Evolutionary conservation across 2,329 filamentous ascomycete species (phyloP).

Genomic region (Trichothecium roseum): DNA sequence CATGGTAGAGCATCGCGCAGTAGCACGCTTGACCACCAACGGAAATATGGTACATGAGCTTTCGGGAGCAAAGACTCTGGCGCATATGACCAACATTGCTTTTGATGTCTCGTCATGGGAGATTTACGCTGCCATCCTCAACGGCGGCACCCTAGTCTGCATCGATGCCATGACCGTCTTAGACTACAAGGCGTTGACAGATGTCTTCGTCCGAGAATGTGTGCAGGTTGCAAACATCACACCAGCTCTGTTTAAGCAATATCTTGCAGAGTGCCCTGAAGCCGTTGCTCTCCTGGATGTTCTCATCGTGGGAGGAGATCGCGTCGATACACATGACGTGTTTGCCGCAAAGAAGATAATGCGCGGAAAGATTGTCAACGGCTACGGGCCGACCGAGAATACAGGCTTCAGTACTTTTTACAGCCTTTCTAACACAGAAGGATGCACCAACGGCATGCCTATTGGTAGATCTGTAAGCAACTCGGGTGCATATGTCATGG

Average conservation of each 20-base stretch:
- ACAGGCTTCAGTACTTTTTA: conserved; percentile 8
- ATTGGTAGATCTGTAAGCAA: conserved; percentile 11
- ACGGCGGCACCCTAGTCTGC: conserved; percentile 7
- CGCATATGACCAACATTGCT: conserved; percentile 5
- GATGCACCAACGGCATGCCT: conserved; percentile 8
- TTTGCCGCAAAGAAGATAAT: conserved; percentile 2
- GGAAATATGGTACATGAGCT: not conserved
- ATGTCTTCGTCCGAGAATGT: conserved; percentile 6
- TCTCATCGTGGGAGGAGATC: conserved; percentile 11
- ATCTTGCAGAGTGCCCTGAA: conserved; percentile 6
- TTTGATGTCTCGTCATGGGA: conserved; percentile 7
- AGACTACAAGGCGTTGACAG: conserved; percentile 1
- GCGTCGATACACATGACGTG: conserved; percentile 3
- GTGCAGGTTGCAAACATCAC: conserved; percentile 7
- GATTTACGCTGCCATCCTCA: conserved; percentile 7
- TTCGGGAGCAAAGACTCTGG: not conserved
- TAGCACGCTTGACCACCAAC: conserved; percentile 1
- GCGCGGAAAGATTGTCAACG: conserved; percentile 3
- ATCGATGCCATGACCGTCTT: conserved; percentile 5
- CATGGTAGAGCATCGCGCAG: conserved; percentile 4
- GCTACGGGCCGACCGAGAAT: conserved; percentile 11
- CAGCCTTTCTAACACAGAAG: not conserved
- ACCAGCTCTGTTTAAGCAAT: conserved; percentile 11
- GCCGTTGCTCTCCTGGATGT: conserved; percentile 1
- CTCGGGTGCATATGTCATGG: conserved; percentile 14